Conservation (phyloP, 2,329 filamentous ascomycete genomes). For the Colletotrichum neosansevieriae region DNA sequence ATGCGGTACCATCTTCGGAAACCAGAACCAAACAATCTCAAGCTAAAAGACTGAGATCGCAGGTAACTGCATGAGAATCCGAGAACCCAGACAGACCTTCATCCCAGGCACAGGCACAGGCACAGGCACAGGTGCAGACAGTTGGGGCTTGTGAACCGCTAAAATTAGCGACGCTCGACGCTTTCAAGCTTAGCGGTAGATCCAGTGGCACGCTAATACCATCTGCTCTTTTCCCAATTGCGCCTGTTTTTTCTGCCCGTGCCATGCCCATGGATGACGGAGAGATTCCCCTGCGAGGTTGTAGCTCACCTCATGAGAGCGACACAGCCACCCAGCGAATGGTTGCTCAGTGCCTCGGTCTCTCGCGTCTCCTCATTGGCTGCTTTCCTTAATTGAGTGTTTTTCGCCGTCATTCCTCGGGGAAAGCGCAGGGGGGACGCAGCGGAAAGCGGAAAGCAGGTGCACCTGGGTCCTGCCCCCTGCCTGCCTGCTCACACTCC, state of each 20-base stretch:
- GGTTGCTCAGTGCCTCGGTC: conserved; percentile 8
- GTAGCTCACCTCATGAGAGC: not conserved
- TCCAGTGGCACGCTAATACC: not conserved
- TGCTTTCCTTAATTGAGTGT: not conserved
- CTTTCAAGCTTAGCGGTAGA: conserved; percentile 20
- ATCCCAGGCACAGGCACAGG: too few relatives aligned
- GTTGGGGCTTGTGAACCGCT: conserved; percentile 15
- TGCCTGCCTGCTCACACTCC: conserved; percentile 5
- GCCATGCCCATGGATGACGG: not conserved
- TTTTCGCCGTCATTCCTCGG: conserved; percentile 7
- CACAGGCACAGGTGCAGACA: not conserved
- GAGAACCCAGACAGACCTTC: too few relatives aligned
- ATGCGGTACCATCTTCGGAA: too few relatives aligned
- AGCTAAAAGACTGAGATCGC: too few relatives aligned
- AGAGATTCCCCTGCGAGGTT: not conserved
- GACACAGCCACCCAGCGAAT: conserved; percentile 2
- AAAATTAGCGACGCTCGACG: conserved; percentile 17
- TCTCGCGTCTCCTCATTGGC: not conserved
- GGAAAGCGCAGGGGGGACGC: conserved; percentile 25
- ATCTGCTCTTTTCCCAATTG: not conserved
- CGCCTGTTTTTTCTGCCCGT: conserved; percentile 11
- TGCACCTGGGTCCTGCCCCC: not conserved
- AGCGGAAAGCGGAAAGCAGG: too few relatives aligned
- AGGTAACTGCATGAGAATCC: too few relatives aligned
- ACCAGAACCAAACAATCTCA: too few relatives aligned